Conservation (phyloP, 2,329 filamentous ascomycete genomes). For the Neofusicoccum ribis region DNA sequence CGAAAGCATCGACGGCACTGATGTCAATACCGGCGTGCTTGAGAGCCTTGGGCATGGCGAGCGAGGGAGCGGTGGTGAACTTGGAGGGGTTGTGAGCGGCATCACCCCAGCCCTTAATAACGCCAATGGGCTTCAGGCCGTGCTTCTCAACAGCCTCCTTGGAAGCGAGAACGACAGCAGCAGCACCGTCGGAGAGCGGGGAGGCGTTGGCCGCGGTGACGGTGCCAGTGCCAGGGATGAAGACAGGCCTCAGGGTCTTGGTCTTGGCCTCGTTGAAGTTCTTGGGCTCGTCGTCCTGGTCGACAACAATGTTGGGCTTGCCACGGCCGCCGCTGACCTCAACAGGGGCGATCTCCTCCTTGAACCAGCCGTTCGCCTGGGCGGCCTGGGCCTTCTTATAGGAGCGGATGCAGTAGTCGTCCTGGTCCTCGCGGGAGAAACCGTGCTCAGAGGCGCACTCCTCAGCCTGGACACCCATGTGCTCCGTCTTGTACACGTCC, state of each 20-base stretch:
- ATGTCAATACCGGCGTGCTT: constrained; percentile 85
- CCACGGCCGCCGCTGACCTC: constrained; percentile 85
- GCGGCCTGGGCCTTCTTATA: constrained; percentile 93
- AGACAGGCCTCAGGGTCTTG: constrained; percentile 64
- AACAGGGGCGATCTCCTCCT: constrained; percentile 83
- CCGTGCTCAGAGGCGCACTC: constrained; percentile 84
- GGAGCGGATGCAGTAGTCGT: constrained; percentile 91
- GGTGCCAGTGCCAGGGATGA: constrained; percentile 82
- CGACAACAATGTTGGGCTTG: constrained; percentile 79
- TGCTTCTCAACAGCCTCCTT: constrained; percentile 93
- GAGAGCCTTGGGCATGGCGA: constrained; percentile 96
- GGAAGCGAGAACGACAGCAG: constrained; percentile 88
- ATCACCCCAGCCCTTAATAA: constrained; percentile 97
- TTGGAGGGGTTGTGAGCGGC: constrained; percentile 88
- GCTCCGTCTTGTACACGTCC: constrained; percentile 92
- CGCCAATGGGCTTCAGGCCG: constrained; percentile 85
- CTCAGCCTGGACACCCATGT: constrained; percentile 93
- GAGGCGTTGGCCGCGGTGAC: constrained; percentile 96
- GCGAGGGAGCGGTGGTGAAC: constrained; percentile 90
- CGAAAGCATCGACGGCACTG: constrained; percentile 83
- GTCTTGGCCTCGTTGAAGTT: constrained; percentile 65
- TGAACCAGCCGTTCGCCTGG: constrained; percentile 77
- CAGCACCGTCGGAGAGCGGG: constrained; percentile 91
- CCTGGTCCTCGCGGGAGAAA: constrained; percentile 81
- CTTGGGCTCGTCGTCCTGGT: constrained; percentile 92